These are phyloP conservation scores for Cinnamomum micranthum DNA, from an alignment of 164 flowering plant species.

Conservation along the genomic window DNA sequence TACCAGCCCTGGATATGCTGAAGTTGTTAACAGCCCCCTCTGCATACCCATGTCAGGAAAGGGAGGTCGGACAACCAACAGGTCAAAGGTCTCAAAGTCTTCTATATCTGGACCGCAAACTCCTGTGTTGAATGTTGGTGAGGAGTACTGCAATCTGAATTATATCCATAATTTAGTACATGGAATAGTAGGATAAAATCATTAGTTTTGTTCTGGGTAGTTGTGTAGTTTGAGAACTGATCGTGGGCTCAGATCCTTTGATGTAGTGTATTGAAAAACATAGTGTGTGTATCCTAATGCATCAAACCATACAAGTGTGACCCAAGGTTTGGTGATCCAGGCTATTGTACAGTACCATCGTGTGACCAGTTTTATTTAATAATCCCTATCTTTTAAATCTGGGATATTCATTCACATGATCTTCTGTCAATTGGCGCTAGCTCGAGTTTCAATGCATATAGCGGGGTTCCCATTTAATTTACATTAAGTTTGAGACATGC, in stretches of 20 bases:
- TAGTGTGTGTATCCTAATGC: not conserved
- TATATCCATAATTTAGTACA: not conserved
- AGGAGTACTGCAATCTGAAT: slow-evolving; percentile 2
- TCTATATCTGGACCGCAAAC: slow-evolving; percentile 51
- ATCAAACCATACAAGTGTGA: no score
- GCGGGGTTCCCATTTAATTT: no score
- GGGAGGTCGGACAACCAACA: slow-evolving; percentile 46
- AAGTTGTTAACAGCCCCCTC: slow-evolving; percentile 28
- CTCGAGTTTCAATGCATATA: no score
- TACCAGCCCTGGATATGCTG: slow-evolving; percentile 25
- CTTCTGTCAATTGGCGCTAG: no score
- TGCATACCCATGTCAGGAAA: slow-evolving; percentile 43
- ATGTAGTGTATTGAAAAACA: not conserved
- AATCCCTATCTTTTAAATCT: no score
- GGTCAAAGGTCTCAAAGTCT: slow-evolving; percentile 44
- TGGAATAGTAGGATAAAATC: not conserved
- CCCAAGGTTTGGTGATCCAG: no score
- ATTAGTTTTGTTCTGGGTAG: not conserved
- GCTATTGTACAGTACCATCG: no score
- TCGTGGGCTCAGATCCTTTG: no score
- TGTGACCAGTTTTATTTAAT: no score
- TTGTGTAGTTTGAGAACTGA: not conserved
- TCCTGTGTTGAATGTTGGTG: slow-evolving; percentile 60
- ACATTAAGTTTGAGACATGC: no score
- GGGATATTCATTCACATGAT: no score